These are phyloP conservation scores for Amauroascus verrucosus DNA, from an alignment of 2,329 filamentous ascomycete genomes.

Conservation along the genomic window DNA sequence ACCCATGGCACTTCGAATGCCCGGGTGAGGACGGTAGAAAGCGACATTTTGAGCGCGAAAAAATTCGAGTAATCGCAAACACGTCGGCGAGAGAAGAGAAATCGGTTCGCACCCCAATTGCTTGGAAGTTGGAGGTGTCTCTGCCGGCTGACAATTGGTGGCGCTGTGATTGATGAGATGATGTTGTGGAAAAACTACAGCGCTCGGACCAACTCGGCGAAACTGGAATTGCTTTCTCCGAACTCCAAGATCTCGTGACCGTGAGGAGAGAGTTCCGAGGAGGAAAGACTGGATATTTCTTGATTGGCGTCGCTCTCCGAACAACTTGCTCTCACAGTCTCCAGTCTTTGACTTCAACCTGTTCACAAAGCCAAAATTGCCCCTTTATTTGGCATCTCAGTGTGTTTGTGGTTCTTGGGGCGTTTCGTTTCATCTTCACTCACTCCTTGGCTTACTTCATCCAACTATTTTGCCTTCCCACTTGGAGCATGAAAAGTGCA, in stretches of 20 bases:
- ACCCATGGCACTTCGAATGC: slow-evolving; percentile 81
- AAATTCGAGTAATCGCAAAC: neutral
- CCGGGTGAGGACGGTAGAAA: slow-evolving; percentile 51
- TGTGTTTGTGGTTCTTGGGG: neutral
- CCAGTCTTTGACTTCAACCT: neutral
- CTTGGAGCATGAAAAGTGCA: slow-evolving; percentile 20
- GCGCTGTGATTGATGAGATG: slow-evolving; percentile 6
- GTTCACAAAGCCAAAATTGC: neutral
- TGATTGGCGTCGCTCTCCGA: slow-evolving; percentile 5
- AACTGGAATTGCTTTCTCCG: slow-evolving; percentile 8
- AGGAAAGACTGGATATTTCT: slow-evolving; percentile 1
- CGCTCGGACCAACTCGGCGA: slow-evolving; percentile 17
- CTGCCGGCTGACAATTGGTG: slow-evolving; percentile 11
- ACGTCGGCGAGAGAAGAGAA: neutral
- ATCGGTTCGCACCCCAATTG: neutral
- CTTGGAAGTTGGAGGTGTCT: neutral
- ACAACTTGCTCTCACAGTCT: neutral
- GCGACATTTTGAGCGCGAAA: neutral
- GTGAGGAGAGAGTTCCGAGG: slow-evolving; percentile 9
- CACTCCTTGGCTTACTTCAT: slow-evolving; percentile 12
- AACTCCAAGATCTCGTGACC: slow-evolving; percentile 13
- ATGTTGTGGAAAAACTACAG: slow-evolving; percentile 15
- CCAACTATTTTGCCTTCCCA: neutral
- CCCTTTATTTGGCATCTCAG: neutral
- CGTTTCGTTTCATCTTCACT: slow-evolving; percentile 6